These are phyloP conservation scores for Fusarium virguliforme DNA, from an alignment of 2,329 filamentous ascomycete species.

Conservation along the genomic window DNA sequence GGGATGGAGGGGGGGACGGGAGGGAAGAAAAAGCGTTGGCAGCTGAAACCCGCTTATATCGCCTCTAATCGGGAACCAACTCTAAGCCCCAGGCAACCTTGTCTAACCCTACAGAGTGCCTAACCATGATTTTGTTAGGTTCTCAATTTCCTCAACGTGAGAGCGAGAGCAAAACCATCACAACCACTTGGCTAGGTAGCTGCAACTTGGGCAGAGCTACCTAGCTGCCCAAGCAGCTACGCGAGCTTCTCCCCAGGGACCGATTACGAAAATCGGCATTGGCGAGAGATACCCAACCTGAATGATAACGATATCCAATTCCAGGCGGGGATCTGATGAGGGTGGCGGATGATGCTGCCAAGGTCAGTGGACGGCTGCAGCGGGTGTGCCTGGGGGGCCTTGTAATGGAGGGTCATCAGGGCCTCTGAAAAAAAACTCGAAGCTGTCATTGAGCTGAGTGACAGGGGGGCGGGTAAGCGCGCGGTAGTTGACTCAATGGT, in stretches of 20 bases:
- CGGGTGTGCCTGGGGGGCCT: conserved; percentile 1
- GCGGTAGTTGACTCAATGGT: conserved; percentile 38
- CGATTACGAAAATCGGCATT: neutral
- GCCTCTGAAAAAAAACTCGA: conserved; percentile 9
- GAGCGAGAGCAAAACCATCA: neutral
- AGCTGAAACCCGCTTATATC: conserved; percentile 9
- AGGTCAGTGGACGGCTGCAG: conserved; percentile 27
- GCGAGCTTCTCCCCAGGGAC: neutral
- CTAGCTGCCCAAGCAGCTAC: neutral
- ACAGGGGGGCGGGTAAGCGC: conserved; percentile 34
- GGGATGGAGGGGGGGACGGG: conserved; percentile 10
- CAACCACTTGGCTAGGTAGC: neutral
- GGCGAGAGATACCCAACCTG: conserved; percentile 3
- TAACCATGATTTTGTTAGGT: conserved; percentile 1
- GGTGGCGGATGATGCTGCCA: conserved; percentile 39
- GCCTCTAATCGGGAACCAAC: conserved; percentile 8
- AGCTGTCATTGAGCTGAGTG: conserved; percentile 3
- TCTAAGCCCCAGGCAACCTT: conserved; percentile 9
- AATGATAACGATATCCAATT: conserved; percentile 21
- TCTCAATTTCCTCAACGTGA: neutral
- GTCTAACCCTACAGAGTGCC: neutral
- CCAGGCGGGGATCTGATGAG: conserved; percentile 38
- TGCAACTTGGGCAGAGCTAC: neutral
- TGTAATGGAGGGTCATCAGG: conserved; percentile 15
- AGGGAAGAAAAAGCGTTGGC: conserved; percentile 9